Base-by-base conservation (phyloP, 2,329 filamentous ascomycete genomes). In the Botrytis medusae region DNA sequence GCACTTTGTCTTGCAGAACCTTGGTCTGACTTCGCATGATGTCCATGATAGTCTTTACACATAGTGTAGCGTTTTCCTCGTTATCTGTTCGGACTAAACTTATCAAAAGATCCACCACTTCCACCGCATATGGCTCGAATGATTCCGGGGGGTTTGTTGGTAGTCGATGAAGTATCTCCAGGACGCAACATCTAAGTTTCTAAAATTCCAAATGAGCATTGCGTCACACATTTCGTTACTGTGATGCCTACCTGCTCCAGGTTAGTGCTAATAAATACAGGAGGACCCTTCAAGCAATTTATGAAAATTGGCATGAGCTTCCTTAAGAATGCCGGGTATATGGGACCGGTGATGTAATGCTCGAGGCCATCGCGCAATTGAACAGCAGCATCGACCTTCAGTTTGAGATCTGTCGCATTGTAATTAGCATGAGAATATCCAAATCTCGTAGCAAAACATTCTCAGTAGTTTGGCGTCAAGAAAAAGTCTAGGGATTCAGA, bases 31-130 rank as follows among this genome's bases (percentile, higher is more conserved):
- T 94, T 67, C 96, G 91, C 87, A 97, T 94, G 76, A 98, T 91
- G 81, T 99, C 96, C 85, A 97, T 98, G 69, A 97, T 94, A 22
- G 95, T 97, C 86, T 99, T 99, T 84, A 99, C 94, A 81, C 95
- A 98, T 75, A 99, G 85, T n/a, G 97, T 94, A 2, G 95, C 96
- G 86, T 99, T 99, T 76, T 99, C 96, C 83, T 99, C 96, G 79
- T 99, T 99, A 83, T 99, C 96, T 60, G 90, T 92, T 77, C 92
- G 91, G 74, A 98, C 94, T 74, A 99, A 85, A 72, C 89, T 88
- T 90, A 98, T 95, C 76, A 98, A 87, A 77, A 97, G 87, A 80
- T 98, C 95, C 74, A 98, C 93, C 74, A 97, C 91, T 81, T 97
- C 93, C 76, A 91, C 88, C 57, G 95, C 95, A 82, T 95, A 97